A percentile compares a stretch with the other conserved stretches of the same genome.
phyloP scores from a whole-genome alignment of 2,329 filamentous ascomycete genomes.

The Talaromyces sp. region DNA sequence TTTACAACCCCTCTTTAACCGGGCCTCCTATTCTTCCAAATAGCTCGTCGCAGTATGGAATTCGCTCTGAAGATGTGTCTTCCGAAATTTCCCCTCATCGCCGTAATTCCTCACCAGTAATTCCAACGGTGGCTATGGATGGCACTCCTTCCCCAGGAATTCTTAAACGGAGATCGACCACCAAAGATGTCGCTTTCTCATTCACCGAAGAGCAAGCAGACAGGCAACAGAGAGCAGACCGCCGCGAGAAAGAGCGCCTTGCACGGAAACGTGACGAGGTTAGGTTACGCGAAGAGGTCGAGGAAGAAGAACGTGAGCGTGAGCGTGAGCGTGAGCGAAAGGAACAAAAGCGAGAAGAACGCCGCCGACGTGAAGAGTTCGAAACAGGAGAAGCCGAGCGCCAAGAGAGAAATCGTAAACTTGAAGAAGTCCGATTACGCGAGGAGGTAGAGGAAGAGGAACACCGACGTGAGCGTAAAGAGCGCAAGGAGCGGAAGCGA shows the following conservation, averaged over 20 bases:
- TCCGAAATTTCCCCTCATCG: conserved; percentile 25
- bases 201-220: conserved; percentile 54
- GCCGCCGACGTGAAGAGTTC: conserved; percentile 7
- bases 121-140: conserved; percentile 28
- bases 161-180: conserved; percentile 29
- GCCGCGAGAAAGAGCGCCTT: conserved; percentile 8
- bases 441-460: conserved; percentile 17
- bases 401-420: conserved; percentile 7
- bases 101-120: conserved; percentile 45
- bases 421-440: conserved; percentile 8
- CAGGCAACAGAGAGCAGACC: conserved; percentile 38
- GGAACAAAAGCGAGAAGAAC: conserved; percentile 10
- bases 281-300: conserved; percentile 15
- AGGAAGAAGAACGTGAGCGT: conserved; percentile 11
- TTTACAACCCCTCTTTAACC: conserved; percentile 52
- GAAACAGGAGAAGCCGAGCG: conserved; percentile 8
- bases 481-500: conserved; percentile 16
- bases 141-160: conserved; percentile 17
- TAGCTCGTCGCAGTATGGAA: background rate
- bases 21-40: conserved; percentile 36
- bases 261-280: conserved; percentile 12
- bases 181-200: conserved; percentile 51
- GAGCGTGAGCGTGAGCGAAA: conserved; percentile 11
- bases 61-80: background rate
- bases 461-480: conserved; percentile 18